phyloP scores from a whole-genome alignment of 164 flowering plant genomes.

The Buxus sempervirens region DNA sequence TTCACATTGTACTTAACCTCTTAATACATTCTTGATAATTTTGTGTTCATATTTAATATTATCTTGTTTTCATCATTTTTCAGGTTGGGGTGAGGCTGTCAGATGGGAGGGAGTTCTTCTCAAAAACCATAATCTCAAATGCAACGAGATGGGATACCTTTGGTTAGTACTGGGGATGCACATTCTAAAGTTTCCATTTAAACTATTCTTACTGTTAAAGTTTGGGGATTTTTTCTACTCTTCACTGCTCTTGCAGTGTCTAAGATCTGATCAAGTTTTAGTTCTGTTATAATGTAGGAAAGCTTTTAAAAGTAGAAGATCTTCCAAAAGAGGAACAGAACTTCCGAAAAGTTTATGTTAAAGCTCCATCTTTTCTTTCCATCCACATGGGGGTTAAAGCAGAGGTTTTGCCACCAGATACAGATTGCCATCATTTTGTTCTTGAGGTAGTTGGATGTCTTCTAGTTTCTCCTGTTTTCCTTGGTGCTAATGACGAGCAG shows the following conservation, averaged over 20 bases:
- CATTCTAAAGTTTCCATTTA: neutral
- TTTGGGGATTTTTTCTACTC: neutral
- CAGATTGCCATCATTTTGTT: conserved; percentile 97
- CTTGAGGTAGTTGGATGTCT: conserved; percentile 65
- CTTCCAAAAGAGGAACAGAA: conserved; percentile 87
- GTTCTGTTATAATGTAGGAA: conserved; percentile 40
- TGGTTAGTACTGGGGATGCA: conserved; percentile 49
- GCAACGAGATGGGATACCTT: conserved; percentile 99
- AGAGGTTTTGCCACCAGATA: conserved; percentile 77
- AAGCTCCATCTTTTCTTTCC: conserved; percentile 97
- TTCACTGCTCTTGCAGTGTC: neutral
- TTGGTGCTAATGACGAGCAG: neutral
- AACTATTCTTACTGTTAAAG: no score
- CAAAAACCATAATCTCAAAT: conserved; percentile 86
- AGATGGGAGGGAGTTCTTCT: conserved; percentile 80
- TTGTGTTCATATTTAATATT: neutral
- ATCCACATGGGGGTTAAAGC: conserved; percentile 96
- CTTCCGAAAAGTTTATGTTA: conserved; percentile 80
- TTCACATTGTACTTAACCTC: no score
- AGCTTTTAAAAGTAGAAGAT: conserved; percentile 59
- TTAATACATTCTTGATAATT: neutral
- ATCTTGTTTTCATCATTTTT: conserved; percentile 17
- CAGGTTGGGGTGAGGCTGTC: conserved; percentile 91
- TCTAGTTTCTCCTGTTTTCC: neutral
- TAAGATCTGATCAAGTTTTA: neutral